A percentile compares a stretch with the other conserved stretches of the same genome.
Conservation (phyloP, 2,329 filamentous ascomycete genomes). For the Penicillium sp. region DNA sequence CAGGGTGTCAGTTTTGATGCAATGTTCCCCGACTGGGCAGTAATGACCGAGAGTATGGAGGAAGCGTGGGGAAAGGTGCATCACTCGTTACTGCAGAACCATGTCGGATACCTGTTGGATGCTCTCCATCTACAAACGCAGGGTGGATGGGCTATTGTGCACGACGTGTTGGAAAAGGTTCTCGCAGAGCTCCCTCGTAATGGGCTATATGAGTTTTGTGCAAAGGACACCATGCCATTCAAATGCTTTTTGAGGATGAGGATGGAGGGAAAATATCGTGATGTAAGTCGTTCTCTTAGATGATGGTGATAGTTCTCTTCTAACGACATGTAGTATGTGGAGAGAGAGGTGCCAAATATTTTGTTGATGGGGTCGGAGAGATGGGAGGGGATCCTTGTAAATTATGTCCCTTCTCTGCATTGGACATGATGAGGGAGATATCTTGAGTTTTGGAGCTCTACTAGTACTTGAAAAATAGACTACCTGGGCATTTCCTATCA, state of each 20-base stretch:
- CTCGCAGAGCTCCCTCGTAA: not conserved
- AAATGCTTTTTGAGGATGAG: slow-evolving; percentile 24
- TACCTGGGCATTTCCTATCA: too few relatives aligned
- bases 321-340: not conserved
- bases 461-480: too few relatives aligned
- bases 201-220: slow-evolving; percentile 12
- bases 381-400: not conserved
- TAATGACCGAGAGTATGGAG: slow-evolving; percentile 10
- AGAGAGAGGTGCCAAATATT: slow-evolving; percentile 1
- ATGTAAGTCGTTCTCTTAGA: slow-evolving; percentile 10
- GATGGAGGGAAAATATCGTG: slow-evolving; percentile 16
- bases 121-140: slow-evolving; percentile 12
- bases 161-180: slow-evolving; percentile 2
- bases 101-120: slow-evolving; percentile 11
- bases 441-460: too few relatives aligned
- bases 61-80: slow-evolving; percentile 19
- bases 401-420: not conserved
- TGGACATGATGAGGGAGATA: not conserved
- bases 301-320: not conserved
- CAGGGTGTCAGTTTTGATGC: slow-evolving; percentile 11
- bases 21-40: slow-evolving; percentile 2
- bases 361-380: not conserved
- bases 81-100: slow-evolving; percentile 20
- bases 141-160: slow-evolving; percentile 17
- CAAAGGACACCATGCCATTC: slow-evolving; percentile 19